A percentile compares a stretch with the other conserved stretches of the same genome.
Conservation (phyloP, 2,329 filamentous ascomycete species). For the Pyricularia sp. region DNA sequence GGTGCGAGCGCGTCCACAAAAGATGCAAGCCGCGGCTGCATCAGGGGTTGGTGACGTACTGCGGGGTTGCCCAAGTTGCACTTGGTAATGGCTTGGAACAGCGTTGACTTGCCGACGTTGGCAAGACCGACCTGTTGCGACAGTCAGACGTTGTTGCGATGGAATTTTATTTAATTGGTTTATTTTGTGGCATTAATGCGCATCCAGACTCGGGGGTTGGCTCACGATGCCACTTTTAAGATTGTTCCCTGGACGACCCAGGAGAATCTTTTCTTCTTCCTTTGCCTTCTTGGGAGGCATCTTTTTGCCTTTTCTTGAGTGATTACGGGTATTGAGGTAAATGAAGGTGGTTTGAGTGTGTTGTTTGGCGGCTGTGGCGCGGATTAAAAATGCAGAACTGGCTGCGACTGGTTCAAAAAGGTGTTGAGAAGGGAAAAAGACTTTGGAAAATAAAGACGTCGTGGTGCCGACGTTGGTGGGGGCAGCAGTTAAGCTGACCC, state of each 20-base stretch:
- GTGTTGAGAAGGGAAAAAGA: constrained; percentile 38
- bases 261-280: constrained; percentile 88
- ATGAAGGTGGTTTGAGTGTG: constrained; percentile 37
- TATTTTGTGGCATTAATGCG: not conserved
- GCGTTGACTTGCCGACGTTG: constrained; percentile 97
- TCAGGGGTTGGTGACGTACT: constrained; percentile 38
- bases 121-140: constrained; percentile 73
- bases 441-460: constrained; percentile 25
- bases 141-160: constrained; percentile 9
- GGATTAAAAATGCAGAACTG: constrained; percentile 40
- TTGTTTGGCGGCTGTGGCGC: constrained; percentile 18
- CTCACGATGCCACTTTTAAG: constrained; percentile 97
- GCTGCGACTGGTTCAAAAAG: constrained; percentile 45
- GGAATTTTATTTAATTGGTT: not conserved
- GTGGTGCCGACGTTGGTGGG: constrained; percentile 18
- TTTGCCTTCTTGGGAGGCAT: constrained; percentile 95
- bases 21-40: not conserved
- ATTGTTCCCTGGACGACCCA: constrained; percentile 94
- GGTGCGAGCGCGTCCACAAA: constrained; percentile 4
- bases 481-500: not conserved
- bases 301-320: constrained; percentile 37
- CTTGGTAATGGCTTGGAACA: constrained; percentile 99
- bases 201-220: constrained; percentile 7
- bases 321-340: constrained; percentile 36
- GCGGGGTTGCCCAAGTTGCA: constrained; percentile 94